Evolutionary conservation across 1,284 basidiomycete genomes (phyloP), one percentile per base, ranked within the genome.

Genomic region (Papiliotrema fonsecae): DNA sequence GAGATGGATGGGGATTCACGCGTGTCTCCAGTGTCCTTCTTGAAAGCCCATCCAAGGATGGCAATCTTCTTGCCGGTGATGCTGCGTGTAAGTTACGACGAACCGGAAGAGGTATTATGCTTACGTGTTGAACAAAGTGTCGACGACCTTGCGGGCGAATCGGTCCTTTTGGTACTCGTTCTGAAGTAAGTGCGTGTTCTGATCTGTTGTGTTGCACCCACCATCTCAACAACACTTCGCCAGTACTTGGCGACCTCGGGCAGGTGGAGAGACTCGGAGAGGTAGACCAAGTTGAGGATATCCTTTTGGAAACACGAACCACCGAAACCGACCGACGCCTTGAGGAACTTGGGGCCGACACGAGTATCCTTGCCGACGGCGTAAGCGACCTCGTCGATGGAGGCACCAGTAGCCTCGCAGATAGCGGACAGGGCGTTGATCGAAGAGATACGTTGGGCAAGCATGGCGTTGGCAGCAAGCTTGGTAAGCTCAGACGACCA

Each of bases 221-320:
- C 61, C 86, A 96, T 87, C 65, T 88, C 85, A 36, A 93, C 89
- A 40, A 97, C 90, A 71, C 91, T 87, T 45, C 81, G 81, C 94
- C 94, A 99, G 80, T 99, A 99, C 35, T 86, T 87, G 39, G 93
- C 93, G n/a, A 99, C 94, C 74, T 96, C 88, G 41, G 91, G 90
- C 47, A 99, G 79, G 74, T 97, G 89, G 52, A 93, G 77, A 57
- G 86, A 90, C 78, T 97, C 92, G 69, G 84, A 87, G 34, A 97
- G 82, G 78, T 99, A 99, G 45, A 97, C 94, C 52, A 99, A 79
- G 79, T 98, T 99, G 64, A 98, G 83, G 70, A 98, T 97, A 73
- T 98, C 94, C 76, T 96, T 96, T 77, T 97, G 92, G 87, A 99
- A 99, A 78, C 96, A 99, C 31, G 88, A 92, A 30, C 94, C 94